Conservation (phyloP, 805 yeast genomes). For the Candida yuanshanica region DNA sequence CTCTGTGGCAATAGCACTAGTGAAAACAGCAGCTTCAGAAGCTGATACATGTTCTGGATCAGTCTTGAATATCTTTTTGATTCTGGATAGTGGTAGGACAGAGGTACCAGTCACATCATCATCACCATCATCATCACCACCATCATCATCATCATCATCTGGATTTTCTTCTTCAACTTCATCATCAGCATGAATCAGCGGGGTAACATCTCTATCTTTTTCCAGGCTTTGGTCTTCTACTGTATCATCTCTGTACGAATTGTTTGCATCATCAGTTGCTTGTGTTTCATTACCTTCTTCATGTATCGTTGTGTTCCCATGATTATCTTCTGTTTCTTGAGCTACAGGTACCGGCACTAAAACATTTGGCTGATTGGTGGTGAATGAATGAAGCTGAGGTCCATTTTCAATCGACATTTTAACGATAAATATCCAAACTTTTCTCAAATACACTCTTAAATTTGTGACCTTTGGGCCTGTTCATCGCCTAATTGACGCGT, state of each 20-base stretch:
- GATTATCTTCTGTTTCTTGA: background rate
- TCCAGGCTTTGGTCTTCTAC: constrained; percentile 2
- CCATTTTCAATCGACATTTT: constrained; percentile 6
- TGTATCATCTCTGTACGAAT: constrained; percentile 1
- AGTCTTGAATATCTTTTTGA: constrained; percentile 65
- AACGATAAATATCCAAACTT: too few relatives aligned
- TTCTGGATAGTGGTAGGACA: constrained; percentile 58
- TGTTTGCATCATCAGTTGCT: constrained; percentile 8
- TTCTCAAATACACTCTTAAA: too few relatives aligned
- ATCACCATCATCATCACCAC: constrained; percentile 18
- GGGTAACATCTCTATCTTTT: background rate
- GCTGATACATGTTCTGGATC: constrained; percentile 70
- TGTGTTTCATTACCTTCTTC: constrained; percentile 15
- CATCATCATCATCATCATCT: constrained; percentile 7
- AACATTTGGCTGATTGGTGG: constrained; percentile 3
- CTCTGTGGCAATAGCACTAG: constrained; percentile 75
- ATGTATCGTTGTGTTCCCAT: constrained; percentile 9
- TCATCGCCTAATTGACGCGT: too few relatives aligned
- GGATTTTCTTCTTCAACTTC: constrained; percentile 3
- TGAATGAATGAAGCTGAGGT: constrained; percentile 21
- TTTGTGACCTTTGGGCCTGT: background rate
- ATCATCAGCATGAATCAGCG: background rate
- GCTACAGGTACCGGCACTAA: constrained; percentile 1
- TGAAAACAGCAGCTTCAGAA: constrained; percentile 65
- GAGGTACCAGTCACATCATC: constrained; percentile 28